Base-by-base conservation (phyloP, 768 basidiomycete genomes). In the Dentipellis fragilis region DNA sequence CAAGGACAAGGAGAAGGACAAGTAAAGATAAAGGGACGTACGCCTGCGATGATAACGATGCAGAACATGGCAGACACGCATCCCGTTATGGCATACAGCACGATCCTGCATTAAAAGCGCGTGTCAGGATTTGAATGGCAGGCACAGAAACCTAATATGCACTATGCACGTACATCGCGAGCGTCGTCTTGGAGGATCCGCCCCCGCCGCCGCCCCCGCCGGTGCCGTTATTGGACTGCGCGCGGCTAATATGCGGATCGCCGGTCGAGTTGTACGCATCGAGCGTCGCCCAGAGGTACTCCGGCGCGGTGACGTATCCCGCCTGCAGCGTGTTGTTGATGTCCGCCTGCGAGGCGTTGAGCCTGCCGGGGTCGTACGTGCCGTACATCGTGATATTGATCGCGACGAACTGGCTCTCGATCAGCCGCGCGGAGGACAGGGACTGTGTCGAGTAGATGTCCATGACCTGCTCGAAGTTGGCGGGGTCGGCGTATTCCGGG, bases 81-180 rank as follows among this genome's bases (percentile, higher is more conserved):
- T 4, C 90, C 93, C 1, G 91, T 93, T 62, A 95, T 91, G 3
- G 83, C 81, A 65, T 95, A 95, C 17, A 91, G 73, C 29, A 91
- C 77, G 54, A 91, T 86, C 89, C 89, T 85, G 54, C 4, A 2
- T 34, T 45, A 29, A 29, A 29, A 6, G 29, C 29, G 37, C 40
- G 55, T 39, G 17, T 54, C 29, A 29, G 29, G 29, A 6, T 29
- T 29, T 45, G 22, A 58, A 49, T 48, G 49, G 19, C 17, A 9
- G 39, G 22, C 57, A 19, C 47, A 55, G 54, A 51, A 47, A 49
- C 22, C 9, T 29, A 29, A 29, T 29, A 29, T 29, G 3, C 29
- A 29, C 6, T 3, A 29, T 29, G 49, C 34, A 60, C 78, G 63
- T 63, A 85, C 93, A 95, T 94, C 1, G 93, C 89, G 37, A 93